These are phyloP conservation scores for Aureobasidium sp. DNA, from an alignment of 2,329 filamentous ascomycete species.

Conservation along the genomic window DNA sequence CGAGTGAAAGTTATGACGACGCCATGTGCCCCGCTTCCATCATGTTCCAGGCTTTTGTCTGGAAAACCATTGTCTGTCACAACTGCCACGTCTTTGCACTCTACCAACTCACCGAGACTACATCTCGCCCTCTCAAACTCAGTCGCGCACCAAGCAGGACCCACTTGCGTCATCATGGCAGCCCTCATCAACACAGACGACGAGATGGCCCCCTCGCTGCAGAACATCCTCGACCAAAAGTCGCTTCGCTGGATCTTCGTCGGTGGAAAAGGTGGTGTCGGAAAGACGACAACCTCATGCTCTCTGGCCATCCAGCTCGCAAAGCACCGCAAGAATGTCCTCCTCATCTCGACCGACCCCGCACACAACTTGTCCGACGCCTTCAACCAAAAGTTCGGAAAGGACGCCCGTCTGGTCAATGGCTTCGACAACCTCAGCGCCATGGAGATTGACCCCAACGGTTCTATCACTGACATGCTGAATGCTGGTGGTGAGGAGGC, in stretches of 20 bases:
- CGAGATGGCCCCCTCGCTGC: constrained; percentile 86
- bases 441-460: constrained; percentile 99
- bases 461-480: constrained; percentile 91
- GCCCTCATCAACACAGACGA: constrained; percentile 46
- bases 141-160: not conserved
- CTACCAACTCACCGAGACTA: not conserved
- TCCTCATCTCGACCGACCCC: constrained; percentile 96
- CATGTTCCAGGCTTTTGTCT: not conserved
- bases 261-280: constrained; percentile 94
- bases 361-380: constrained; percentile 97
- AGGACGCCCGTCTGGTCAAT: constrained; percentile 87
- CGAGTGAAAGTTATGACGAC: not conserved
- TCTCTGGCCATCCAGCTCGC: constrained; percentile 97
- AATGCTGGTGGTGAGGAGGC: constrained; percentile 67
- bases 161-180: constrained; percentile 14
- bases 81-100: constrained; percentile 5
- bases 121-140: too few species aligned
- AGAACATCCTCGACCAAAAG: constrained; percentile 91
- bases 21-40: constrained; percentile 7
- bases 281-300: constrained; percentile 99
- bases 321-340: constrained; percentile 85
- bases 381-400: constrained; percentile 98
- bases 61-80: constrained; percentile 3
- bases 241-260: constrained; percentile 98
- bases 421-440: constrained; percentile 91